Evolutionary conservation across 306 rosid genomes (phyloP).

Genomic region (Casuarina glauca): DNA sequence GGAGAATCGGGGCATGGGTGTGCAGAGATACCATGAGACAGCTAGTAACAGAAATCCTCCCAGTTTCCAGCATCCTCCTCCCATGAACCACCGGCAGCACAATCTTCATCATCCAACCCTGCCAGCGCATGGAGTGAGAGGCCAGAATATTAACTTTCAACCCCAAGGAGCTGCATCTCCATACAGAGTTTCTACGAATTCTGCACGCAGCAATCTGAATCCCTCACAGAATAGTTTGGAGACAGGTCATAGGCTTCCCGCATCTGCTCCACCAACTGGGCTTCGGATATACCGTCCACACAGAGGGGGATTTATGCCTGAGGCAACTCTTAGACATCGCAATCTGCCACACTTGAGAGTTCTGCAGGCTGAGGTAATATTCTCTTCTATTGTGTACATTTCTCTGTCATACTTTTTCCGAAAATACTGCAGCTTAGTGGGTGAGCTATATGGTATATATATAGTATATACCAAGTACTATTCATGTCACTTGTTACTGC

Average conservation of each 20-base stretch:
- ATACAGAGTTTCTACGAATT: conserved; percentile 65
- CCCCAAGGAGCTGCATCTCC: conserved; percentile 59
- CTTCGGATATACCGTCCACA: conserved; percentile 63
- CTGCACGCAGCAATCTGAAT: conserved; percentile 43
- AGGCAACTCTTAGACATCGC: conserved; percentile 58
- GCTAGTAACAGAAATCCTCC: conserved; percentile 48
- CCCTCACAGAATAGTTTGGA: conserved; percentile 61
- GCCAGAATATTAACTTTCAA: conserved; percentile 57
- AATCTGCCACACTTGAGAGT: conserved; percentile 63
- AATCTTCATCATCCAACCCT: conserved; percentile 55
- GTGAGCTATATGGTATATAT: background rate
- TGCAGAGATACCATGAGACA: conserved; percentile 77
- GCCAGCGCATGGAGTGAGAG: conserved; percentile 69
- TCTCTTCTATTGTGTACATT: conserved; percentile 9
- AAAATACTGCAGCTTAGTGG: too few relatives aligned
- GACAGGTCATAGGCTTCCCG: conserved; percentile 61
- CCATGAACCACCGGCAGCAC: conserved; percentile 54
- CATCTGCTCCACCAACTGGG: conserved; percentile 54
- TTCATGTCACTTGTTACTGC: background rate
- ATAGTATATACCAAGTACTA: background rate
- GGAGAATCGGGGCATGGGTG: conserved; percentile 56
- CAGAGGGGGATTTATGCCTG: conserved; percentile 48
- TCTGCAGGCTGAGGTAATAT: conserved; percentile 74
- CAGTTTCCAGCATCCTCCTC: conserved; percentile 63
- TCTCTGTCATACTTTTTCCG: conserved; percentile 7